These are phyloP conservation scores for Pseudozyma pruni DNA, from an alignment of 1,284 basidiomycete species.

Conservation along the genomic window DNA sequence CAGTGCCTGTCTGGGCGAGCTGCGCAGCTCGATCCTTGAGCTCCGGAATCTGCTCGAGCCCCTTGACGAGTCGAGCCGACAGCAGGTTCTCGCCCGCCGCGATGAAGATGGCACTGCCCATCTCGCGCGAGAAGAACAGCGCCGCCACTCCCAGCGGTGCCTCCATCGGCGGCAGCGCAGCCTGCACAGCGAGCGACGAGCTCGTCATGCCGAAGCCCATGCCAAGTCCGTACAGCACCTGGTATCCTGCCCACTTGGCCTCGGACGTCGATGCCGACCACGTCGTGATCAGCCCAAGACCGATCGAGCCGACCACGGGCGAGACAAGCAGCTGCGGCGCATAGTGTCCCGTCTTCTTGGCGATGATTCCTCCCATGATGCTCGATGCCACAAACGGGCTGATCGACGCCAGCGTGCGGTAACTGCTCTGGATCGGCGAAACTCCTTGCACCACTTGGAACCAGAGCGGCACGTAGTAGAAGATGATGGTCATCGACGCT, in stretches of 20 bases:
- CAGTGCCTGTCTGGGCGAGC: slow-evolving; percentile 7
- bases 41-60: slow-evolving; percentile 11
- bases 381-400: slow-evolving; percentile 9
- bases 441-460: slow-evolving; percentile 24
- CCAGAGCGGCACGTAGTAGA: slow-evolving; percentile 39
- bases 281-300: slow-evolving; percentile 21
- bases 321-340: slow-evolving; percentile 17
- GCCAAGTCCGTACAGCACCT: slow-evolving; percentile 22
- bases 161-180: slow-evolving; percentile 13
- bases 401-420: slow-evolving; percentile 20
- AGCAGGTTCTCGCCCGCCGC: slow-evolving; percentile 23
- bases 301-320: slow-evolving; percentile 15
- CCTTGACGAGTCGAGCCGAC: slow-evolving; percentile 6
- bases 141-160: slow-evolving; percentile 22
- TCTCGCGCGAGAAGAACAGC: slow-evolving; percentile 25
- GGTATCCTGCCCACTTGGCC: slow-evolving; percentile 23
- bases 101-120: slow-evolving; percentile 30
- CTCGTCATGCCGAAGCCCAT: slow-evolving; percentile 29
- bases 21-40: slow-evolving; percentile 5
- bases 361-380: slow-evolving; percentile 11
- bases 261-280: slow-evolving; percentile 6
- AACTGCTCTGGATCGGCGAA: slow-evolving; percentile 10
- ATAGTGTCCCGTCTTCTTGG: slow-evolving; percentile 21
- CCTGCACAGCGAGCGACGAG: slow-evolving; percentile 22
- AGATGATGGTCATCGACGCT: slow-evolving; percentile 16